Evolutionary conservation across 1,284 basidiomycete species (phyloP).

Genomic region (Porodaedalea pini): DNA sequence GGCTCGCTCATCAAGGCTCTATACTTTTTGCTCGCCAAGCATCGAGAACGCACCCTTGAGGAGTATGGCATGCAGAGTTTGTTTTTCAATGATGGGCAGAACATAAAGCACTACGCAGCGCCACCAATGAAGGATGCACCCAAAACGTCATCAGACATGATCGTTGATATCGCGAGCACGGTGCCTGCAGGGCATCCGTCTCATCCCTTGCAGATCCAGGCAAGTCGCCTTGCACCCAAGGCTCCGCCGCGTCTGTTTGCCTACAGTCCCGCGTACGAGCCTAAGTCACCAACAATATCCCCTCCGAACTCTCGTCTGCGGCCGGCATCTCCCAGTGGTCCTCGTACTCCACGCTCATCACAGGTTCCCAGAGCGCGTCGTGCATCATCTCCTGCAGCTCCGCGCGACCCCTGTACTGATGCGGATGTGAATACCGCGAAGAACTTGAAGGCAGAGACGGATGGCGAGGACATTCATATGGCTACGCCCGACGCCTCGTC

Average conservation of each 20-base stretch:
- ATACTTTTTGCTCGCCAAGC: constrained; percentile 82
- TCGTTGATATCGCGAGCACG: background rate
- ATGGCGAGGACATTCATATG: background rate
- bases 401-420: background rate
- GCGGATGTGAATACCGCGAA: background rate
- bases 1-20: constrained; percentile 89
- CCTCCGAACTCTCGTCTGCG: constrained; percentile 8
- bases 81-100: constrained; percentile 40
- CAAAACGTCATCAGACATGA: background rate
- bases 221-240: constrained; percentile 9
- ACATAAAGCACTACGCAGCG: constrained; percentile 45
- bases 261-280: background rate
- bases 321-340: constrained; percentile 18
- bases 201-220: constrained; percentile 1
- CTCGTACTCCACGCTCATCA: constrained; percentile 14
- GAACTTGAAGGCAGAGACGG: background rate
- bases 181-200: background rate
- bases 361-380: constrained; percentile 13
- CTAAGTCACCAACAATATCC: constrained; percentile 5
- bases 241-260: constrained; percentile 5
- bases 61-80: constrained; percentile 46
- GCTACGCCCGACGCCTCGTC: background rate
- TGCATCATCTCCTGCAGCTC: constrained; percentile 9
- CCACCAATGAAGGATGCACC: constrained; percentile 33
- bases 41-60: constrained; percentile 71